These are phyloP conservation scores for Patellaria atrata DNA, from an alignment of 495 filamentous ascomycete genomes.

Conservation along the genomic window DNA sequence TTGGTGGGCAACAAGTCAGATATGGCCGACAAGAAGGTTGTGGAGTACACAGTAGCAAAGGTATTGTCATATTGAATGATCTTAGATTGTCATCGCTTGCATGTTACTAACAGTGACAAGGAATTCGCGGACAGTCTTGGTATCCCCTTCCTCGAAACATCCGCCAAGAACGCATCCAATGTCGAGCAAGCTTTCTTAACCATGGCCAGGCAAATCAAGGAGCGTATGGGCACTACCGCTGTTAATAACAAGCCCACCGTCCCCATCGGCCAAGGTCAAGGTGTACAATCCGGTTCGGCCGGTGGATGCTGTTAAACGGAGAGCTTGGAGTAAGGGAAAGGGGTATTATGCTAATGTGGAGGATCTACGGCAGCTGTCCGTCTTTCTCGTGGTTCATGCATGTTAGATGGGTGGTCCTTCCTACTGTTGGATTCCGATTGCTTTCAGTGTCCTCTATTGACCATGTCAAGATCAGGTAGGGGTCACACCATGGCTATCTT, in stretches of 20 bases:
- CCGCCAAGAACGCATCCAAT: conserved; percentile 97
- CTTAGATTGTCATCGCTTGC: neutral
- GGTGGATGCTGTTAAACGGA: conserved; percentile 81
- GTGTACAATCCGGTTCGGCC: conserved; percentile 79
- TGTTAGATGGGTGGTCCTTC: too few relatives aligned
- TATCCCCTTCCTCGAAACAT: conserved; percentile 99
- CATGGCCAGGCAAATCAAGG: conserved; percentile 99
- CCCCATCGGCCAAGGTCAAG: conserved; percentile 84
- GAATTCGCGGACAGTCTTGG: conserved; percentile 98
- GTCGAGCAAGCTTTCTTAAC: conserved; percentile 99
- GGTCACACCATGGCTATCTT: too few relatives aligned
- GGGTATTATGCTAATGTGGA: too few relatives aligned
- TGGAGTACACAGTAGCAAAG: conserved; percentile 98
- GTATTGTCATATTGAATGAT: conserved; percentile 31
- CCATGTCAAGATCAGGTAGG: too few relatives aligned
- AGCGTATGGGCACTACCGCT: conserved; percentile 94
- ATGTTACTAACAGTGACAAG: conserved; percentile 31
- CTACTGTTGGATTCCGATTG: too few relatives aligned
- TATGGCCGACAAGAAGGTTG: conserved; percentile 99
- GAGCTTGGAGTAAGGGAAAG: conserved; percentile 4
- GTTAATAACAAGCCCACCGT: conserved; percentile 98
- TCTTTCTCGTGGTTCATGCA: too few relatives aligned
- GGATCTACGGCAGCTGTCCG: too few relatives aligned
- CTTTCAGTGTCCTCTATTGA: too few relatives aligned
- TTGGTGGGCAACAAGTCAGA: conserved; percentile 99